Evolutionary conservation across 345 rosid genomes (phyloP).

Genomic region (Gossypium rotundifolium): DNA sequence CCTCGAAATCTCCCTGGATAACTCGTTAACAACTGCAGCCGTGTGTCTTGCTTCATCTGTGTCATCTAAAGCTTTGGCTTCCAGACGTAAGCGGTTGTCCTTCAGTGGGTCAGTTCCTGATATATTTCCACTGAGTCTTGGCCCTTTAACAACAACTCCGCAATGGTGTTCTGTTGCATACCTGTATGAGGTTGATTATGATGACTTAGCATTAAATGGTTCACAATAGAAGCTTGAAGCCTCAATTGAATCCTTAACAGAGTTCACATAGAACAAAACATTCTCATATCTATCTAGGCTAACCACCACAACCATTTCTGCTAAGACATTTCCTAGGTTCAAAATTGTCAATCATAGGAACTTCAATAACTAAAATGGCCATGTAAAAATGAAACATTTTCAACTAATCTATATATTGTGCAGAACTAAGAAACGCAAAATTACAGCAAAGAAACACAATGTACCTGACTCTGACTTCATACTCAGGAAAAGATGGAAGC

Average conservation of each 20-base stretch:
- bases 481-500: conserved; percentile 77
- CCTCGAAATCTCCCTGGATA: conserved; percentile 71
- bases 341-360: neutral
- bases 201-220: conserved; percentile 3
- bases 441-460: neutral
- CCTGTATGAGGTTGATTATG: conserved; percentile 30
- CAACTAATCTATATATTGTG: neutral
- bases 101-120: conserved; percentile 96
- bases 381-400: neutral
- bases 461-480: conserved; percentile 95
- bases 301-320: neutral
- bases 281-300: neutral
- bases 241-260: neutral
- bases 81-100: conserved; percentile 72
- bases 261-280: neutral
- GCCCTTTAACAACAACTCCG: conserved; percentile 96
- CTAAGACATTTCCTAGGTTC: neutral
- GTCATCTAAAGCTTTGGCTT: conserved; percentile 74
- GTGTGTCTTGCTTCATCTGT: conserved; percentile 85
- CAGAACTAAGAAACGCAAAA: neutral
- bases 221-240: neutral
- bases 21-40: conserved; percentile 73
- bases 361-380: neutral
- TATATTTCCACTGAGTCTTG: conserved; percentile 84
- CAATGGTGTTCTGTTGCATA: conserved; percentile 97